These are phyloP conservation scores for Euryodendron excelsum DNA, from an alignment of 148 eudicot species.

Conservation along the genomic window DNA sequence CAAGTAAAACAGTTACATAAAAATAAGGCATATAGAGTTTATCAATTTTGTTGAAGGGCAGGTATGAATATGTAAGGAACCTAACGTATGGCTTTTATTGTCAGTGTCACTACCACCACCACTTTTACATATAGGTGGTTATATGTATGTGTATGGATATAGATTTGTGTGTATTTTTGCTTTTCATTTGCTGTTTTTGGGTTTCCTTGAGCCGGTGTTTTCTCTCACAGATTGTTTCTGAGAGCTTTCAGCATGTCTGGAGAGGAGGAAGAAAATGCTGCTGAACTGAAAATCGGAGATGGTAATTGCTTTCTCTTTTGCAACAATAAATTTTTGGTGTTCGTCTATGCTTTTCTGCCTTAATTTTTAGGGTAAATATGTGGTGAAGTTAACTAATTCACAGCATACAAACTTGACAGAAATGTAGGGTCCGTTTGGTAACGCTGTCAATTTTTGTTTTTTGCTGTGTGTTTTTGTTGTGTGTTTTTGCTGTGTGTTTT, in stretches of 20 bases:
- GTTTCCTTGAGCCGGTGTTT: background rate
- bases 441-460: no score
- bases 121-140: background rate
- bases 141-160: background rate
- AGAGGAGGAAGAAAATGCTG: conserved; percentile 82
- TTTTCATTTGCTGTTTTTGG: background rate
- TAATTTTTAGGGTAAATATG: background rate
- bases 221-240: background rate
- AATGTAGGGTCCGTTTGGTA: background rate
- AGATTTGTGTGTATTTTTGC: background rate
- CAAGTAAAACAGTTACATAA: background rate
- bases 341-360: background rate
- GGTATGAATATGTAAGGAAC: no score
- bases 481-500: no score
- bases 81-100: background rate
- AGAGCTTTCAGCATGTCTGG: conserved; percentile 45
- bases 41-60: no score
- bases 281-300: conserved; percentile 72
- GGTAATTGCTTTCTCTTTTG: conserved; percentile 25
- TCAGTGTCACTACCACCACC: background rate
- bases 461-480: no score
- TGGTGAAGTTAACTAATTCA: no score
- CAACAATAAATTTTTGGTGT: background rate
- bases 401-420: background rate
- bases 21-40: no score